phyloP scores from a whole-genome alignment of 306 rosid genomes.

The Argentina anserina region DNA sequence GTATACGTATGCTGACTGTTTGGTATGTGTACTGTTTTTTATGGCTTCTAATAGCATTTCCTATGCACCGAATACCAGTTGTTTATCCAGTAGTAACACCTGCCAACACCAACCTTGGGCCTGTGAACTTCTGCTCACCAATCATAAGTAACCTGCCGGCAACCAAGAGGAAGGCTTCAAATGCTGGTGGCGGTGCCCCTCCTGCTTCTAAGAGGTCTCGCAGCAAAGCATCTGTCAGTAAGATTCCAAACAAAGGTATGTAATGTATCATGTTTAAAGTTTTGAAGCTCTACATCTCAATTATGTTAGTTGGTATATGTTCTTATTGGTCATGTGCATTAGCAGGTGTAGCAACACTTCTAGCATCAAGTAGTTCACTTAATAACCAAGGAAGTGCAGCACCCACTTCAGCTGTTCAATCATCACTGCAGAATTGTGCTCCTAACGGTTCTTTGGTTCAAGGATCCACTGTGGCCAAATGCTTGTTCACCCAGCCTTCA shows the following conservation, averaged over 20 bases:
- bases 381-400: conserved; percentile 33
- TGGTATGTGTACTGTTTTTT: neutral
- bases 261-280: conserved; percentile 4
- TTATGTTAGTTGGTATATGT: neutral
- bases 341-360: conserved; percentile 32
- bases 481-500: conserved; percentile 61
- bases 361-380: conserved; percentile 27
- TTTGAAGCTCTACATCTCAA: conserved; percentile 10
- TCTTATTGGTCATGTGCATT: neutral
- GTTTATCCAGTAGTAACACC: conserved; percentile 39
- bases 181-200: conserved; percentile 24
- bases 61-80: conserved; percentile 26
- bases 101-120: conserved; percentile 29
- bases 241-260: conserved; percentile 38
- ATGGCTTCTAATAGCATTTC: conserved; percentile 27
- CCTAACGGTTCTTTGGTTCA: conserved; percentile 35
- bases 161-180: conserved; percentile 50
- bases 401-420: conserved; percentile 32
- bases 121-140: conserved; percentile 41
- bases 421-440: conserved; percentile 30
- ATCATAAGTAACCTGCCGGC: conserved; percentile 22
- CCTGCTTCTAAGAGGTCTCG: conserved; percentile 54
- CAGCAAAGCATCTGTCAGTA: conserved; percentile 28
- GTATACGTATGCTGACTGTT: neutral
- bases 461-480: conserved; percentile 66